Evolutionary conservation across 2,329 filamentous ascomycete genomes (phyloP).

Genomic region (Ophiostoma ulmi): DNA sequence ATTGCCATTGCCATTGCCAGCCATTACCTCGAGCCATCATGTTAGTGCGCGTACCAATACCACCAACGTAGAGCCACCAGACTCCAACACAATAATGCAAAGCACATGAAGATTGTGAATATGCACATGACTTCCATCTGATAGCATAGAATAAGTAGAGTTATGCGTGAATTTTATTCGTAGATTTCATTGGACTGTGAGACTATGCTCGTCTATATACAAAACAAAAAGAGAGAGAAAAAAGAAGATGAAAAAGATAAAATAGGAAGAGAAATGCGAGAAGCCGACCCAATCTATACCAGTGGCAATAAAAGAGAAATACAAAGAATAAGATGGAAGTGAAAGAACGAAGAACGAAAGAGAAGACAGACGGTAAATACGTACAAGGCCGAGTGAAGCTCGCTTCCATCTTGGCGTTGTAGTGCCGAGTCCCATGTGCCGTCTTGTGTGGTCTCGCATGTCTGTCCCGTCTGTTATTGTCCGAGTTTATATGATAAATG

Average conservation of each 20-base stretch:
- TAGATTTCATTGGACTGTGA: not conserved
- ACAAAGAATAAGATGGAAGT: not conserved
- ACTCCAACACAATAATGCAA: not conserved
- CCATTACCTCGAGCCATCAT: not conserved
- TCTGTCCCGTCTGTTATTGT: not conserved
- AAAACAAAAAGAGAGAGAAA: not conserved
- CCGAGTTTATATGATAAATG: not conserved
- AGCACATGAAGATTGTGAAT: no score
- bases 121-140: no score
- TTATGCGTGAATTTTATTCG: not conserved
- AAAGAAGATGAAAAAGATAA: not conserved
- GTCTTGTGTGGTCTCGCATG: not conserved
- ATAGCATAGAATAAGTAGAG: no score
- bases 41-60: not conserved
- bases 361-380: constrained; percentile 8
- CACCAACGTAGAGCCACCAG: not conserved
- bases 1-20: not conserved
- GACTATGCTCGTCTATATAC: constrained; percentile 14
- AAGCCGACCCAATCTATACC: constrained; percentile 9
- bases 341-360: not conserved
- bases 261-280: not conserved
- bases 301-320: not conserved
- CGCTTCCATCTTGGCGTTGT: not conserved
- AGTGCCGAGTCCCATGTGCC: not conserved
- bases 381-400: not conserved